A percentile compares a stretch with the other conserved stretches of the same genome.
Conservation (phyloP, 768 basidiomycete genomes). For the Candolleomyces eurysporus region DNA sequence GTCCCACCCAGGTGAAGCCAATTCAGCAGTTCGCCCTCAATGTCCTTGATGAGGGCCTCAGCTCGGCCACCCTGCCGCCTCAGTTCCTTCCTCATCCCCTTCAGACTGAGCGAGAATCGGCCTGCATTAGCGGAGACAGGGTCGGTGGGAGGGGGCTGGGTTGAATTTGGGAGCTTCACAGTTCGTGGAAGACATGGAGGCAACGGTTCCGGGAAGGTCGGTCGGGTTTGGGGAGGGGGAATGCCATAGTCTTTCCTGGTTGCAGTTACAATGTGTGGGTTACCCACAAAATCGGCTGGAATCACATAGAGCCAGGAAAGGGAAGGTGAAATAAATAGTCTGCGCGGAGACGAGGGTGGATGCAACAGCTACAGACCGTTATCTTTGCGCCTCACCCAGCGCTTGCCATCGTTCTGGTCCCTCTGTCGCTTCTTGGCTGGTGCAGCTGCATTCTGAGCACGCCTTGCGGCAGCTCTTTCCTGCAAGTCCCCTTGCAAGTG, state of each 20-base stretch:
- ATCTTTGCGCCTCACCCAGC: conserved; percentile 73
- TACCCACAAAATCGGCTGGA: conserved; percentile 67
- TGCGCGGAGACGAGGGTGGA: neutral
- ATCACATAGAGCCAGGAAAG: neutral
- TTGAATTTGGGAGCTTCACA: conserved; percentile 46
- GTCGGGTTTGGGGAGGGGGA: conserved; percentile 36
- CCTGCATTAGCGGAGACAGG: conserved; percentile 65
- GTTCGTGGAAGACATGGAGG: conserved; percentile 69
- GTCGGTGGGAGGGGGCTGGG: conserved; percentile 38
- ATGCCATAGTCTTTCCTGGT: conserved; percentile 53
- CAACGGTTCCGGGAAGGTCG: conserved; percentile 77
- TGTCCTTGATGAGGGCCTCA: conserved; percentile 59
- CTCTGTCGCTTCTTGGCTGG: conserved; percentile 41
- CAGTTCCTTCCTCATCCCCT: conserved; percentile 69
- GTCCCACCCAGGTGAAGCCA: conserved; percentile 65
- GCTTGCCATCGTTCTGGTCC: conserved; percentile 72
- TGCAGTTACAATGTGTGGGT: conserved; percentile 70
- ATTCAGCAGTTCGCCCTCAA: conserved; percentile 59
- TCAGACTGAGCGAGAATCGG: conserved; percentile 72
- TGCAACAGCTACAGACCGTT: conserved; percentile 52
- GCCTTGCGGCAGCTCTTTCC: conserved; percentile 11
- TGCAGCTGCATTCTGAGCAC: conserved; percentile 11
- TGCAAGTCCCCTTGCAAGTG: conserved; percentile 38
- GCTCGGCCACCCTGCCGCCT: conserved; percentile 60
- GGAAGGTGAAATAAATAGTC: neutral